Base-by-base conservation (phyloP, 2,329 filamentous ascomycete genomes). In the Arthrobotrys megalospora region DNA sequence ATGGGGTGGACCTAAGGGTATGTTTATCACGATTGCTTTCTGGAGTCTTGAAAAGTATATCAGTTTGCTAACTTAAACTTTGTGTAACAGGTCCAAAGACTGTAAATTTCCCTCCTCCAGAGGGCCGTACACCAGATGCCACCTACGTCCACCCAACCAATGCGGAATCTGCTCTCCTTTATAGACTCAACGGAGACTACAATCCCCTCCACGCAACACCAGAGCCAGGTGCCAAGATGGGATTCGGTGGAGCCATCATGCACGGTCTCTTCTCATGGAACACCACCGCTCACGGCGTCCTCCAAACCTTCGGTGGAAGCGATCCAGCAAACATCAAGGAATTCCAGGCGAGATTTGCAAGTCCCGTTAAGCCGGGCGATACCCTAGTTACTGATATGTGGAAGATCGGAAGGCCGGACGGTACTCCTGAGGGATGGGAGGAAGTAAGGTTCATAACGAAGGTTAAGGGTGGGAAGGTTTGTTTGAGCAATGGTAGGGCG, bases 241-340 rank as follows among this genome's bases (percentile, higher is more conserved):
- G 94, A 77, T 97, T 97, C 81, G 93, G 93, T 32, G 94, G 94
- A 38, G 87, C 90, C 81, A 97, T 97, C 84, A 92, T 97, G 84
- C 94, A 97, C 85, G 94, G 94, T 19, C 87, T 97, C 53, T 97
- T 91, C 86, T 93, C 90, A 81, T 97, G 92, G 91, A 97, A 97
- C 86, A 89, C 89, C 72, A 89, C 92, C 1, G 89, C 89, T 14
- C 93, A 95, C 82, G 90, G 88, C 32, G 86, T 97, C 76, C 86
- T 97, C 69, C 88, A 92, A 84, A 86, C 88, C 45, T 87, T 97
- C 19, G 93, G 93, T 53, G 91, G 88, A 55, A 91, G 91, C 84
- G 89, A 97, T 83, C 92, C 94, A 0, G 88, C 88, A 80, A 96
- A 95, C 82, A 87, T 97, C 81, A 92, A 90, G 85, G 93, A 96